Conservation (phyloP, 2,329 filamentous ascomycete genomes). For the Orbilia brochopaga region DNA sequence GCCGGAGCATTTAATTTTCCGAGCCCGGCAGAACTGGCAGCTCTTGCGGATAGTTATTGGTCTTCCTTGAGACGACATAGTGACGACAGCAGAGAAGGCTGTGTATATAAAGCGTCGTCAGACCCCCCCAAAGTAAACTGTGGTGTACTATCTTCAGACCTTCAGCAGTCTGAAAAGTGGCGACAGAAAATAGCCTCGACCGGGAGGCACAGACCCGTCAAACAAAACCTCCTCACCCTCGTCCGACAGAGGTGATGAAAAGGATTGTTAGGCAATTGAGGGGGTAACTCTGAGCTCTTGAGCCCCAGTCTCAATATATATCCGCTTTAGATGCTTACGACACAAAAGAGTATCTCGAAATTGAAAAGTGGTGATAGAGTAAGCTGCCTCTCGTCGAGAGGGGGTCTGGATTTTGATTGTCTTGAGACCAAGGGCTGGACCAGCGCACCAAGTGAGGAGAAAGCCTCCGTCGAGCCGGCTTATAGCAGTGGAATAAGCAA, state of each 20-base stretch:
- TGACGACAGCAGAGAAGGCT: slow-evolving; percentile 20
- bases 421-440: neutral
- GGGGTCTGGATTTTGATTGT: neutral
- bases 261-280: neutral
- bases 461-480: neutral
- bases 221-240: neutral
- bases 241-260: neutral
- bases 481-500: slow-evolving; percentile 1
- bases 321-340: neutral
- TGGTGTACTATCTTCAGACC: slow-evolving; percentile 4
- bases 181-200: neutral
- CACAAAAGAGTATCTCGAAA: neutral
- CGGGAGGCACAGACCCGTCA: neutral
- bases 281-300: neutral
- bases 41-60: slow-evolving; percentile 42
- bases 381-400: neutral
- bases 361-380: neutral
- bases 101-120: slow-evolving; percentile 12
- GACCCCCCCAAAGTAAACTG: slow-evolving; percentile 9
- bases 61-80: slow-evolving; percentile 44
- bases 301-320: neutral
- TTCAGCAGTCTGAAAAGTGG: neutral
- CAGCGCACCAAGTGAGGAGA: neutral
- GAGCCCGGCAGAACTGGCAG: slow-evolving; percentile 45
- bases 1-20: slow-evolving; percentile 50